A percentile compares a stretch with the other conserved stretches of the same genome.
These are phyloP conservation scores for Kuraishia hungarica DNA, from an alignment of 805 yeast genomes.

Conservation along the genomic window DNA sequence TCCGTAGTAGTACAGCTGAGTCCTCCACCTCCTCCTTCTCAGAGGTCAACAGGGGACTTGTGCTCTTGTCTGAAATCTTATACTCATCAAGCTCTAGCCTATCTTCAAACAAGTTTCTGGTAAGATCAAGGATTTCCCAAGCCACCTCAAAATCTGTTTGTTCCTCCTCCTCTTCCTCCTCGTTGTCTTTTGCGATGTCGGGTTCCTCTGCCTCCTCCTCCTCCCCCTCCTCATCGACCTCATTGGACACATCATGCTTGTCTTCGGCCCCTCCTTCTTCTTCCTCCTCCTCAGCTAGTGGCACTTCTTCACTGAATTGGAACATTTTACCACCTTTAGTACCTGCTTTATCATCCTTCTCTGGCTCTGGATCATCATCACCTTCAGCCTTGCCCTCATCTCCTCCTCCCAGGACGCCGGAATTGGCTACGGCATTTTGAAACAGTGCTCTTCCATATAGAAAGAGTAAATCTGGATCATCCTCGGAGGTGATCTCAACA, in stretches of 20 bases:
- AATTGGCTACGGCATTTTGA: conserved; percentile 63
- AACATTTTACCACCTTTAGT: conserved; percentile 16
- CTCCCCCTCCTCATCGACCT: conserved; percentile 13
- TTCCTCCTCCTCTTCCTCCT: conserved; percentile 28
- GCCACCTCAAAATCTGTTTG: conserved; percentile 80
- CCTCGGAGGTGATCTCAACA: conserved; percentile 46
- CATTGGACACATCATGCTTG: conserved; percentile 14
- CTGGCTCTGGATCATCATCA: conserved; percentile 11
- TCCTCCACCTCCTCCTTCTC: conserved; percentile 17
- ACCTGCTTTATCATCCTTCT: conserved; percentile 8
- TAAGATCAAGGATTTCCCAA: conserved; percentile 77
- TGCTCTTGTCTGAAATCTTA: conserved; percentile 4
- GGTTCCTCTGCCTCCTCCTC: conserved; percentile 17
- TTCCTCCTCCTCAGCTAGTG: conserved; percentile 26
- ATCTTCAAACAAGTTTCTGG: conserved; percentile 58
- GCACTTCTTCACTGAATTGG: conserved; percentile 28
- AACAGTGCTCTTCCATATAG: conserved; percentile 76
- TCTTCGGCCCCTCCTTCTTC: conserved; percentile 22
- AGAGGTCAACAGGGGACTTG: conserved; percentile 8
- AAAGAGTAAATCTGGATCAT: conserved; percentile 63
- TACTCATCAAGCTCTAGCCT: conserved; percentile 21
- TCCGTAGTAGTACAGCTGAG: conserved; percentile 27
- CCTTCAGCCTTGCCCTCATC: conserved; percentile 17
- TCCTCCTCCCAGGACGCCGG: conserved; percentile 65
- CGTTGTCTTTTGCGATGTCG: conserved; percentile 15